Base-by-base conservation (phyloP, 768 basidiomycete genomes). In the Hygrocybe coccinea region DNA sequence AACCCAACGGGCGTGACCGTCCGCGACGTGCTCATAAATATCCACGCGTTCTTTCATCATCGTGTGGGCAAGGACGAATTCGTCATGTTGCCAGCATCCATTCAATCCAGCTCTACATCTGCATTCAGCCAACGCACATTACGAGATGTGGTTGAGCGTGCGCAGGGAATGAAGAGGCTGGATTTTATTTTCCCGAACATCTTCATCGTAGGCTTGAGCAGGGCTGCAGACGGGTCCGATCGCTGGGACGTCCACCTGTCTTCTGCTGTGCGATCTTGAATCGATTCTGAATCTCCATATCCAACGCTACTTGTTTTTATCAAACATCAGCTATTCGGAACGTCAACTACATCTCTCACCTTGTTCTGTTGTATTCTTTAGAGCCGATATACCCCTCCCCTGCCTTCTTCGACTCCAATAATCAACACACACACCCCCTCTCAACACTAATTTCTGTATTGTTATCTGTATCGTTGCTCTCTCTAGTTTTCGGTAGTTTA, bases 1-100 rank as follows among this genome's bases (percentile, higher is more conserved):
- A 63, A 61, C 36, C 58, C 56, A 15, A 56, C 50, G 22, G 62
- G 62, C 11, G 57, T 63, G 29, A 63, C 62, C 19, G 37, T 63
- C 15, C 43, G 50, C 41, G 56, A 61, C 52, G 58, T 63, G 24
- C 56, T 61, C 12, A 44, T 24, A 19, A 56, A 50, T 15, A 50
- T 63, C 24, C 55, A 61, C 48, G 49, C 46, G 33, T 47, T 51
- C 22, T 56, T 63, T 21, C 58, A 61, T 35, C 38, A 33, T 33
- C 46, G 37, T 21, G 52, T 63, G 12, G 54, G 54, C 37, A 55
- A 52, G 50, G 54, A 54, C 21, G 62, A 61, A 56, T 61, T 55
- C 44, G n/a, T 39, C 21, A 36, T 54, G 10, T 55, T 59, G 38
- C 44, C 56, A 1, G 29, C 53, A 22, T 49, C 47, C 24, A 43